Evolutionary conservation across 176 grass and related monocot genomes (phyloP).

Genomic region (Cenchrus purpureus): DNA sequence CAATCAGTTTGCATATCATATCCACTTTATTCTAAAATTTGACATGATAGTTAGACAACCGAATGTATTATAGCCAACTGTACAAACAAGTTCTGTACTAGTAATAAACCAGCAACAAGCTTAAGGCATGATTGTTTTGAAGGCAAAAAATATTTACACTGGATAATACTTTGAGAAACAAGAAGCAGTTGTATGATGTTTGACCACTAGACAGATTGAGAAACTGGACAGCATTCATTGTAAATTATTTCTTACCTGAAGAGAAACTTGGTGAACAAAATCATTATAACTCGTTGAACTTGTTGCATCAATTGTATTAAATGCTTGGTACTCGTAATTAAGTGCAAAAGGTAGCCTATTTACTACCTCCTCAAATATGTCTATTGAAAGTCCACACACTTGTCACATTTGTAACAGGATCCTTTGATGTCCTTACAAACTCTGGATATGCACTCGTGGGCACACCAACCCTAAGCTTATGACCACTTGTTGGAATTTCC

Average conservation of each 20-base stretch:
- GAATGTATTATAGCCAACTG: no score
- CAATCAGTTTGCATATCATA: no score
- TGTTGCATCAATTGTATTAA: not conserved
- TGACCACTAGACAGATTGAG: not conserved
- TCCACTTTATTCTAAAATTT: no score
- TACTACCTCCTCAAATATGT: slow-evolving; percentile 47
- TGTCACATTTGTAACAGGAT: slow-evolving; percentile 38
- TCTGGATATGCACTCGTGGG: not conserved
- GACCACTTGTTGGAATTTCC: slow-evolving; percentile 25
- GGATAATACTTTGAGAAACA: not conserved
- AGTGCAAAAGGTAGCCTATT: slow-evolving; percentile 50
- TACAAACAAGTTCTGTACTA: no score
- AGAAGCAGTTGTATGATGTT: not conserved
- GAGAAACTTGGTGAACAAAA: slow-evolving; percentile 47
- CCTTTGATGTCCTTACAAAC: slow-evolving; percentile 28
- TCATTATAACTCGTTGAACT: slow-evolving; percentile 36
- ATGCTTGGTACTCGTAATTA: slow-evolving; percentile 36
- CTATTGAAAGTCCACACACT: slow-evolving; percentile 31
- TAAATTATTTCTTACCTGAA: slow-evolving; percentile 25
- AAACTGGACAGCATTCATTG: not conserved
- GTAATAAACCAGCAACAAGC: not conserved
- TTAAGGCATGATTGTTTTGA: not conserved
- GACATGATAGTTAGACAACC: no score
- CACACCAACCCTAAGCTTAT: slow-evolving; percentile 55
- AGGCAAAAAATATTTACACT: not conserved